Base-by-base conservation (phyloP, 2,329 filamentous ascomycete genomes). In the Ophioceras dolichostomum region DNA sequence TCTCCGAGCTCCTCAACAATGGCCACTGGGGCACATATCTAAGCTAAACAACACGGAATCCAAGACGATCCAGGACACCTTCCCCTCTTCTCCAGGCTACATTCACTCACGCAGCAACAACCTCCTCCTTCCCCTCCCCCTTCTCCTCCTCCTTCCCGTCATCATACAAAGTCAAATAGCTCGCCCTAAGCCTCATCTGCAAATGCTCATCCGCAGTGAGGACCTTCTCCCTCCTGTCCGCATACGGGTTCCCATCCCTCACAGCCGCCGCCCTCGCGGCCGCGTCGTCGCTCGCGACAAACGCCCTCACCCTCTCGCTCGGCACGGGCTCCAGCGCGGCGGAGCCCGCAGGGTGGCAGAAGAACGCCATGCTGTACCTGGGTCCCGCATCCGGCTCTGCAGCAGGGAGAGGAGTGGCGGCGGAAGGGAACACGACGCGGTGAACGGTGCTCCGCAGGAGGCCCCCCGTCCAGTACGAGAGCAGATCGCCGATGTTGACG, bases 401-500 rank as follows among this genome's bases (percentile, higher is more conserved):
- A 10, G 32, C 34, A 9, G 28, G 17, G 41, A 21, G 18, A 49
- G 56, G 61, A 1, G 60, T 59, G 20, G 54, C 49, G 2, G 70
- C 68, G 10, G 44, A 49, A 0, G 67, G 60, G 45, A 94, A 91
- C 0, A 89, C 76, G 21, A 96, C 91, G 10, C 89, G 68, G 54
- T 96, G 91, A 5, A 95, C 76, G 0, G 89, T 95, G 47, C 80
- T 87, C 48, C 86, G 82, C 44, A 96, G 68, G 33, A 95, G 59
- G 0, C 88, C 87, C 45, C 83, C 81, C 1, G 91, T 96, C 89
- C 89, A 96, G 56, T 93, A 91, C 24, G 76, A 81, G 42, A 80
- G 61, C 53, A 82, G 51, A 54, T 79, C 63, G 58, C 81, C 60
- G 60, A 87, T 73, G 65, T 91, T 62, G 77, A 96, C 56, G 67